A percentile compares a stretch with the other conserved stretches of the same genome.
Conservation (phyloP, 1,139 yeast species). For the Scheffersomyces lignicola region DNA sequence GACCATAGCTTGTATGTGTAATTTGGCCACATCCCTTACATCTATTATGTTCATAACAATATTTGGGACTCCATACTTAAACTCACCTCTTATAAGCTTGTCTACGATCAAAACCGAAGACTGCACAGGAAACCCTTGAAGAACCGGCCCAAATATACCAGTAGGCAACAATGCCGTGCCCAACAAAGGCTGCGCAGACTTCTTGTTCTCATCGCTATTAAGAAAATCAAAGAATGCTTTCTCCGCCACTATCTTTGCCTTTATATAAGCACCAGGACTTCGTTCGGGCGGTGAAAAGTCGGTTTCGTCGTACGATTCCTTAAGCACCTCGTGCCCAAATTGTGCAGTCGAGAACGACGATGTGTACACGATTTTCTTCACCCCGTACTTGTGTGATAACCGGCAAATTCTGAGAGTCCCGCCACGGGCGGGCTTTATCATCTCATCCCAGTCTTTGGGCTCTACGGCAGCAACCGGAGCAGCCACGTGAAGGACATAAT, state of each 20-base stretch:
- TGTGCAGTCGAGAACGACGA: constrained; percentile 20
- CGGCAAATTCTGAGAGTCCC: constrained; percentile 14
- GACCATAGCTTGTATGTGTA: constrained; percentile 14
- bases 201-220: constrained; percentile 13
- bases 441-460: constrained; percentile 9
- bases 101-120: neutral
- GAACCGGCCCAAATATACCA: constrained; percentile 18
- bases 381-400: constrained; percentile 14
- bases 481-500: constrained; percentile 17
- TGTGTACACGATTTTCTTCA: constrained; percentile 20
- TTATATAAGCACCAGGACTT: constrained; percentile 14
- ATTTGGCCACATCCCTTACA: constrained; percentile 20
- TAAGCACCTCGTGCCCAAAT: neutral
- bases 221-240: constrained; percentile 56
- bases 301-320: neutral
- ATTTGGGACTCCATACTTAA: neutral
- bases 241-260: constrained; percentile 34
- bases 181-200: constrained; percentile 10
- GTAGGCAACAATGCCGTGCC: constrained; percentile 17
- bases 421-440: constrained; percentile 12
- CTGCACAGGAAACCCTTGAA: constrained; percentile 9
- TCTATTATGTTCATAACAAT: constrained; percentile 11
- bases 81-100: neutral
- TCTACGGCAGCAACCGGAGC: constrained; percentile 12
- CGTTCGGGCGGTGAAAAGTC: neutral